phyloP scores from a whole-genome alignment of 805 yeast genomes.

The Yamadazyma philogaea region DNA sequence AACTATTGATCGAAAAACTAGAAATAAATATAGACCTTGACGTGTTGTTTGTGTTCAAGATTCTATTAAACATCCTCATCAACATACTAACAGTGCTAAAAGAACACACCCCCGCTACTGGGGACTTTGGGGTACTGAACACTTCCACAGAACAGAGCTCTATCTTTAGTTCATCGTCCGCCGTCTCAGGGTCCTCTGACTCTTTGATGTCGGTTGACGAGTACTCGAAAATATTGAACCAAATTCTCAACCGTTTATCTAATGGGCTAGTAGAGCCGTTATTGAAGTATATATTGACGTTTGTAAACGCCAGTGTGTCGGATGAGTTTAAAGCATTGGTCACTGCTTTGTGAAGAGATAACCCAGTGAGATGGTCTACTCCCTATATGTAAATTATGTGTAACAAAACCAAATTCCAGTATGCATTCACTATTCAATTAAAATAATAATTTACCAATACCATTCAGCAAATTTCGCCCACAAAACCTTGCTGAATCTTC shows the following conservation, averaged over 20 bases:
- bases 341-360: constrained; percentile 10
- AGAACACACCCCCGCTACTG: constrained; percentile 19
- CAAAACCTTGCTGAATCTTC: constrained; percentile 48
- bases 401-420: background rate
- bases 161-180: constrained; percentile 33
- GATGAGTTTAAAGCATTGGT: constrained; percentile 30
- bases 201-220: constrained; percentile 28
- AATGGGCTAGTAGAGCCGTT: constrained; percentile 41
- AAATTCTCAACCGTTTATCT: constrained; percentile 26
- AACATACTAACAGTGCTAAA: constrained; percentile 26
- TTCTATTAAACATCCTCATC: constrained; percentile 28
- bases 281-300: constrained; percentile 25
- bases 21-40: constrained; percentile 43
- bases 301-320: constrained; percentile 30
- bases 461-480: constrained; percentile 38
- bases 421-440: background rate
- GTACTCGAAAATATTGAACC: constrained; percentile 26
- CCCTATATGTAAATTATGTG: background rate
- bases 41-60: constrained; percentile 36
- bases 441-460: constrained; percentile 16
- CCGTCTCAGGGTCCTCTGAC: constrained; percentile 21
- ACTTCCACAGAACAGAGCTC: constrained; percentile 25
- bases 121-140: constrained; percentile 6
- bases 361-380: background rate
- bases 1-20: constrained; percentile 41